These are phyloP conservation scores for Melampsora abietis-canadensis DNA, from an alignment of 1,284 basidiomycete genomes.

Conservation along the genomic window DNA sequence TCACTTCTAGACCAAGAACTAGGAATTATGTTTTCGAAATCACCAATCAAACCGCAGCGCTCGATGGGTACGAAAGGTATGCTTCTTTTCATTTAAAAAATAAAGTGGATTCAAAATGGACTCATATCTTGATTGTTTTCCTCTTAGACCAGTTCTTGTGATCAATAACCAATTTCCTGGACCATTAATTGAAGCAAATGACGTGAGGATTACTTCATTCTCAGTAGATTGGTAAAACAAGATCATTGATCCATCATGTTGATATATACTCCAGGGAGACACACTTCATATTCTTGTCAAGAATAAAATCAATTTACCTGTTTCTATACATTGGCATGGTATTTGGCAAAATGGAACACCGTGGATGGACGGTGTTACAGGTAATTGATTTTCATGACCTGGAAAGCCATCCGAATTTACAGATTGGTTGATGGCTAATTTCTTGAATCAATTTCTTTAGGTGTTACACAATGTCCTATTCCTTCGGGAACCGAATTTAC, in stretches of 20 bases:
- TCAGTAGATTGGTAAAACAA: background rate
- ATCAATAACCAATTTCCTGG: slow-evolving; percentile 59
- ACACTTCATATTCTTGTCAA: slow-evolving; percentile 56
- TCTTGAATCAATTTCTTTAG: slow-evolving; percentile 43
- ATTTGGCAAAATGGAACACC: slow-evolving; percentile 54
- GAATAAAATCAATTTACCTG: slow-evolving; percentile 55
- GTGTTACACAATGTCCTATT: slow-evolving; percentile 61
- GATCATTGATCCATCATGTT: background rate
- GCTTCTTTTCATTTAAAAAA: background rate
- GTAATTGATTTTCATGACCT: background rate
- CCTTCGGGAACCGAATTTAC: slow-evolving; percentile 57
- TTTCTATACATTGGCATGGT: slow-evolving; percentile 58
- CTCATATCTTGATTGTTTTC: background rate
- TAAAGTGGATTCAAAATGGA: background rate
- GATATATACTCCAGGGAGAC: slow-evolving; percentile 50
- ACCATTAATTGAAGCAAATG: slow-evolving; percentile 59
- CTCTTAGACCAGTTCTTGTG: slow-evolving; percentile 56
- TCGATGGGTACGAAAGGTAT: slow-evolving; percentile 36
- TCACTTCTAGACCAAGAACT: slow-evolving; percentile 20
- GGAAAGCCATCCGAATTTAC: background rate
- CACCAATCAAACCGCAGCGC: slow-evolving; percentile 20
- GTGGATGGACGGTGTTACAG: slow-evolving; percentile 46
- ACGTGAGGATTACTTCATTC: slow-evolving; percentile 46
- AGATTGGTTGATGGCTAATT: background rate
- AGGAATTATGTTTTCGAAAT: slow-evolving; percentile 30